Evolutionary conservation across 2,329 filamentous ascomycete species (phyloP).

Genomic region (Colletotrichum graminicola): DNA sequence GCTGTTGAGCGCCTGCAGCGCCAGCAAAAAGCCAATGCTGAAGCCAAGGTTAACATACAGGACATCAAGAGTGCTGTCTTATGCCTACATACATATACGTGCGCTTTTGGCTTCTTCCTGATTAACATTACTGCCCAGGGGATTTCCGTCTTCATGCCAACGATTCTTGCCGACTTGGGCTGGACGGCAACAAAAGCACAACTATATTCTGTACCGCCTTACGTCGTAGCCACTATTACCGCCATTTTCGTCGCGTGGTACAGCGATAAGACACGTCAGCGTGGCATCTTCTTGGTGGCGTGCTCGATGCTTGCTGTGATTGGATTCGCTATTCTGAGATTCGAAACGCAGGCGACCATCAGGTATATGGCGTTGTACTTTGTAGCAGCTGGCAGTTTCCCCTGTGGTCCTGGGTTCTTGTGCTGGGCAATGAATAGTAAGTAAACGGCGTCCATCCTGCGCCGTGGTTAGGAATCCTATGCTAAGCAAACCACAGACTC

Average conservation of each 20-base stretch:
- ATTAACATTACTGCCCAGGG: constrained; percentile 72
- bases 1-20: constrained; percentile 63
- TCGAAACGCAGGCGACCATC: constrained; percentile 55
- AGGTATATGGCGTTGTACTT: constrained; percentile 67
- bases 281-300: constrained; percentile 56
- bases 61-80: constrained; percentile 65
- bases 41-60: constrained; percentile 60
- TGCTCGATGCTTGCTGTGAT: constrained; percentile 59
- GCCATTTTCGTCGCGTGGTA: constrained; percentile 55
- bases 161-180: constrained; percentile 58
- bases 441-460: constrained; percentile 15
- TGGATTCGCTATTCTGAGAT: constrained; percentile 66
- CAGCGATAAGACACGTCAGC: constrained; percentile 54
- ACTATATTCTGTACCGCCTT: constrained; percentile 60
- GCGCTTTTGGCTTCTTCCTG: constrained; percentile 68
- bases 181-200: constrained; percentile 57
- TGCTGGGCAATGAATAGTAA: constrained; percentile 69
- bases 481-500: constrained; percentile 55
- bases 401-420: constrained; percentile 69
- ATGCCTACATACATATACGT: constrained; percentile 71
- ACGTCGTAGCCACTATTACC: constrained; percentile 55
- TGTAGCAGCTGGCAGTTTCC: constrained; percentile 67
- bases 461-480: fast-evolving
- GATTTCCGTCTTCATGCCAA: constrained; percentile 63
- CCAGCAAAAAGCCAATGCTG: constrained; percentile 60